Base-by-base conservation (phyloP, 2,329 filamentous ascomycete species). In the Arthrobotrys entomopaga region DNA sequence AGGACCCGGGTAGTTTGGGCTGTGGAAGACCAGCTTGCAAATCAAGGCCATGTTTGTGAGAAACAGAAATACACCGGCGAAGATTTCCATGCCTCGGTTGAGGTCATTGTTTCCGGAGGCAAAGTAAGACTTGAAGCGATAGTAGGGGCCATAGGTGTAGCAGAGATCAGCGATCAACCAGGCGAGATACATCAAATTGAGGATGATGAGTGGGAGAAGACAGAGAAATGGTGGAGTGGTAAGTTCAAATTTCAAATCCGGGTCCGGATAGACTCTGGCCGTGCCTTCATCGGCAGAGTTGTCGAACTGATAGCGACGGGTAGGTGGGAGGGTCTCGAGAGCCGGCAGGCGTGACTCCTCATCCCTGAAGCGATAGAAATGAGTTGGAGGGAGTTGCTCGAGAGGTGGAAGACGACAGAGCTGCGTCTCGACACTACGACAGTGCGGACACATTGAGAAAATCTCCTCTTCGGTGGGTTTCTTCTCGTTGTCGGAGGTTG, bases 71-170 rank as follows among this genome's bases (percentile, higher is more conserved):
- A 74, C 70, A 5, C 70, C 70, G 15, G 70, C 70, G 29, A 74
- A 74, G 29, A 74, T 74, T 34, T 74, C 56, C 70, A 74, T 74
- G 16, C 70, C 70, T 4, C 63, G 61, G 63, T 74, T 74, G 42
- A 74, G 48, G 8, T 72, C 52, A 20, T 56, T 57, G 34, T 24
- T 43, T 6, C 52, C 42, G 10, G 56, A 50, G 15, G 70, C 61
- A 20, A 74, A 74, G 52, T 74, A 74, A 15, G 50, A 20, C 53
- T 74, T 74, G 57, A 63, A 74, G 34, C 70, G 70, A 29, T 56
- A 54, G 20, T 74, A 74, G 13, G 70, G 70, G 8, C 70, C 70
- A 22, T 74, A 74, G 40, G 53, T 64, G 16, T 74, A 74, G 24
- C 70, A 74, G 22, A 74, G 58, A 22, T 74, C 70, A 16, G 70